These are phyloP conservation scores for Cymbopogon flexuosus DNA, from an alignment of 202 grass and related monocot genomes.

Conservation along the genomic window DNA sequence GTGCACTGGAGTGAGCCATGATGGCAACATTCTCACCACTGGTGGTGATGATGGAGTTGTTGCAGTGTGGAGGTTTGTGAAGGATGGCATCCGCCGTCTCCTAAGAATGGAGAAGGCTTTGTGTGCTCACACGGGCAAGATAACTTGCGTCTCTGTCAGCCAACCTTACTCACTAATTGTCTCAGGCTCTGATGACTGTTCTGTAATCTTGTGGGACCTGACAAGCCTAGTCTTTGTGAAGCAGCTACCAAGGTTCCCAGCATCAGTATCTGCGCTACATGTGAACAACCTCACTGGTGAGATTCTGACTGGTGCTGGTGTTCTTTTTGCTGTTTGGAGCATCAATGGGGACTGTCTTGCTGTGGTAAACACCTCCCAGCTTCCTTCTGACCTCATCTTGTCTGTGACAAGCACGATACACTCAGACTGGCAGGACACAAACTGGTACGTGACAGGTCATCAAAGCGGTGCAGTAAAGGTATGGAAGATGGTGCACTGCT, in stretches of 20 bases:
- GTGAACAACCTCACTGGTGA: constrained; percentile 89
- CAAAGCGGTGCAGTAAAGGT: constrained; percentile 98
- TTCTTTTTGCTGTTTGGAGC: constrained; percentile 92
- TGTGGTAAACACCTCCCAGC: constrained; percentile 85
- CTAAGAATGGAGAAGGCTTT: constrained; percentile 70
- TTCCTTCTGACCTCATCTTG: constrained; percentile 96
- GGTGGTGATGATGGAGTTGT: constrained; percentile 88
- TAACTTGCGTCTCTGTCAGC: constrained; percentile 85
- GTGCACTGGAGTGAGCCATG: constrained; percentile 91
- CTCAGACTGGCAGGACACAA: constrained; percentile 92
- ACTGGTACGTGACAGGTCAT: constrained; percentile 96
- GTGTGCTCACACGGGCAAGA: constrained; percentile 86
- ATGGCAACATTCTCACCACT: constrained; percentile 80
- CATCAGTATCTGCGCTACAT: constrained; percentile 77
- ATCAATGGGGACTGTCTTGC: constrained; percentile 92
- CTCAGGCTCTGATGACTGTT: constrained; percentile 93
- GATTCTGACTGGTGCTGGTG: constrained; percentile 81
- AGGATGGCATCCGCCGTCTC: constrained; percentile 58
- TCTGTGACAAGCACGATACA: constrained; percentile 68
- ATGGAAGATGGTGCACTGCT: constrained; percentile 98
- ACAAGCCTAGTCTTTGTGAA: constrained; percentile 90
- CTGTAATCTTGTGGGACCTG: constrained; percentile 92
- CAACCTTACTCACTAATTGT: constrained; percentile 93
- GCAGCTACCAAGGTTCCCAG: constrained; percentile 85
- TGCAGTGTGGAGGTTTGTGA: constrained; percentile 87